Conservation (phyloP, 2,329 filamentous ascomycete species). For the Fusarium nanum region DNA sequence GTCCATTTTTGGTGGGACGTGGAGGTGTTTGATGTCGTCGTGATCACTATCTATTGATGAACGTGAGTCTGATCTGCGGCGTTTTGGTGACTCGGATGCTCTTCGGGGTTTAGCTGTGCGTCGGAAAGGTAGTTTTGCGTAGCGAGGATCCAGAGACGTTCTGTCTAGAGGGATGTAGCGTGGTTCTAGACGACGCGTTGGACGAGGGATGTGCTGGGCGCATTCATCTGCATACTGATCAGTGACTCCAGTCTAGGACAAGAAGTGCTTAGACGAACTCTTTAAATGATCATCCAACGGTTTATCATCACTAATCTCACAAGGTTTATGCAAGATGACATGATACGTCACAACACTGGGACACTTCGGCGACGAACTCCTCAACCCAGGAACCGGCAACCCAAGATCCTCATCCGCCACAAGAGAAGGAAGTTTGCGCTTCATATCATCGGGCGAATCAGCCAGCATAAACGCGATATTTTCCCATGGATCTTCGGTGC, state of each 20-base stretch:
- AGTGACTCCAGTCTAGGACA: no score
- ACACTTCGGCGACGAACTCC: background rate
- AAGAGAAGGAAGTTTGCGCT: background rate
- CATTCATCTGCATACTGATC: background rate
- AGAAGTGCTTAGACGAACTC: background rate
- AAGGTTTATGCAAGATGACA: slow-evolving; percentile 4
- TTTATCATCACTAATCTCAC: background rate
- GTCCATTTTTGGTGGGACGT: slow-evolving; percentile 12
- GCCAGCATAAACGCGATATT: slow-evolving; percentile 12
- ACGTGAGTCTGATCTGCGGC: slow-evolving; percentile 4
- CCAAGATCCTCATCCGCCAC: background rate
- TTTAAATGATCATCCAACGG: background rate
- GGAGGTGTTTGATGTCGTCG: slow-evolving; percentile 2
- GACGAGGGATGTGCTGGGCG: slow-evolving; percentile 2
- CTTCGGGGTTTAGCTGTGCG: background rate
- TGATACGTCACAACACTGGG: slow-evolving; percentile 4
- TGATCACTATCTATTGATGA: background rate
- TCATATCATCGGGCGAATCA: background rate
- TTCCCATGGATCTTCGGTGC: slow-evolving; percentile 1
- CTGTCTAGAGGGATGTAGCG: slow-evolving; percentile 19
- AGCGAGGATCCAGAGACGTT: background rate
- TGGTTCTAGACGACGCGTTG: background rate
- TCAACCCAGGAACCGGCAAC: background rate
- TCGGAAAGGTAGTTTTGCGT: slow-evolving; percentile 1
- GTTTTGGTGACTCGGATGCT: slow-evolving; percentile 3